Evolutionary conservation across 2,329 filamentous ascomycete genomes (phyloP).

Genomic region (Aschersonia sp.): DNA sequence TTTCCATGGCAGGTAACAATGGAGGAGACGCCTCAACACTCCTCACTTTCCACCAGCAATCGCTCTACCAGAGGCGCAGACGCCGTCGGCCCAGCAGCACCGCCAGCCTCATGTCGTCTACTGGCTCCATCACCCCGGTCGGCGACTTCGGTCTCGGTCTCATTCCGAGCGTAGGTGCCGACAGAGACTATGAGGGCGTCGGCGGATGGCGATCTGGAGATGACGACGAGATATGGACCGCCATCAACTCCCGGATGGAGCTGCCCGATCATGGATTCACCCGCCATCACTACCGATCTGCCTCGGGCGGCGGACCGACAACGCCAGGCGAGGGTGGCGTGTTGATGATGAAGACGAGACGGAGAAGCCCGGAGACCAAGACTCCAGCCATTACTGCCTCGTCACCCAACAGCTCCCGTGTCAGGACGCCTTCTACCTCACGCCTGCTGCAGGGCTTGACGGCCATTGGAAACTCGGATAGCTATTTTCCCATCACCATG

Average conservation of each 20-base stretch:
- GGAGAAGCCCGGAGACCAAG: slow-evolving; percentile 18
- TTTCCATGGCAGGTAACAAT: slow-evolving; percentile 7
- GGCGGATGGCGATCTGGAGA: slow-evolving; percentile 39
- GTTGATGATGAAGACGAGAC: slow-evolving; percentile 28
- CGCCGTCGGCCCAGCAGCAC: slow-evolving; percentile 21
- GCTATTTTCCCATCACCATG: slow-evolving; percentile 25
- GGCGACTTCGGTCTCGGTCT: slow-evolving; percentile 24
- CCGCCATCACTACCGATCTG: slow-evolving; percentile 28
- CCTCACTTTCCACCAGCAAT: slow-evolving; percentile 4
- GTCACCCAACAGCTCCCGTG: slow-evolving; percentile 32
- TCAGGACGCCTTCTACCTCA: slow-evolving; percentile 30
- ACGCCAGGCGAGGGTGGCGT: slow-evolving; percentile 25
- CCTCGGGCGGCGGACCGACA: slow-evolving; percentile 21
- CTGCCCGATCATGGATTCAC: slow-evolving; percentile 26
- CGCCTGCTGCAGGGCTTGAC: slow-evolving; percentile 18
- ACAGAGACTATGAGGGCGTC: slow-evolving; percentile 44
- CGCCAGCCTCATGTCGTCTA: slow-evolving; percentile 14
- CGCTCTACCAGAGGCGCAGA: slow-evolving; percentile 9
- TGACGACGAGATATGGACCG: slow-evolving; percentile 34
- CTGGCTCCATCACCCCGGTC: slow-evolving; percentile 17
- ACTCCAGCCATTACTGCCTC: slow-evolving; percentile 8
- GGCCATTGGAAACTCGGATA: slow-evolving; percentile 15
- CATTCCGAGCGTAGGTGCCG: slow-evolving; percentile 32
- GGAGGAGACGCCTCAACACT: slow-evolving; percentile 7
- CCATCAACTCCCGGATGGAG: slow-evolving; percentile 36